phyloP scores from a whole-genome alignment of 23 red algal species.

The Rhodosorus marinus region DNA sequence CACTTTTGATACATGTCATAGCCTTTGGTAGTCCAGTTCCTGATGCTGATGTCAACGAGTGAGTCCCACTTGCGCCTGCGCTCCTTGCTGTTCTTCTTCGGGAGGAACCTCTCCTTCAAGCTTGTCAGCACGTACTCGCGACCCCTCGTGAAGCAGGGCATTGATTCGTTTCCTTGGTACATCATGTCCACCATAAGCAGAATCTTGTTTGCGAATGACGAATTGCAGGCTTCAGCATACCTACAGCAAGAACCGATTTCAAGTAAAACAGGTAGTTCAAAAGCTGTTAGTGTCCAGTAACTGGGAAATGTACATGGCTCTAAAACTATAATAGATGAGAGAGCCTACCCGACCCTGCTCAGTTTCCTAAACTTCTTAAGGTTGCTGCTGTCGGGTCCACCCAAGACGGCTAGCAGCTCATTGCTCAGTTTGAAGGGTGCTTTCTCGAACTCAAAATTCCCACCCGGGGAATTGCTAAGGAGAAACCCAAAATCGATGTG shows the following conservation, averaged over 20 bases:
- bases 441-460: constrained; percentile 94
- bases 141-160: constrained; percentile 94
- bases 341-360: no score
- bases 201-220: constrained; percentile 84
- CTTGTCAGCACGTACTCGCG: constrained; percentile 60
- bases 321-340: no score
- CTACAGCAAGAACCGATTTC: no score
- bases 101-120: constrained; percentile 50
- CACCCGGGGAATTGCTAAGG: constrained; percentile 86
- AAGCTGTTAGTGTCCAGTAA: no score
- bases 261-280: no score
- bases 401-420: constrained; percentile 94
- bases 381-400: constrained; percentile 35
- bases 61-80: constrained; percentile 25
- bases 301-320: no score
- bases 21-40: constrained; percentile 73
- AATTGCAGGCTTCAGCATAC: constrained; percentile 75
- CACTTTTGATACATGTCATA: constrained; percentile 83
- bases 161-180: constrained; percentile 71
- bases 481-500: constrained; percentile 97
- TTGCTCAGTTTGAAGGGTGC: constrained; percentile 88
- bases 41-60: constrained; percentile 40
- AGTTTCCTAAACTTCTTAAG: constrained; percentile 66
- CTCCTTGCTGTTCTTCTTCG: constrained; percentile 43
- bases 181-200: constrained; percentile 98